These are phyloP conservation scores for Agaricus bisporus DNA, from an alignment of 768 basidiomycete species.

Conservation along the genomic window DNA sequence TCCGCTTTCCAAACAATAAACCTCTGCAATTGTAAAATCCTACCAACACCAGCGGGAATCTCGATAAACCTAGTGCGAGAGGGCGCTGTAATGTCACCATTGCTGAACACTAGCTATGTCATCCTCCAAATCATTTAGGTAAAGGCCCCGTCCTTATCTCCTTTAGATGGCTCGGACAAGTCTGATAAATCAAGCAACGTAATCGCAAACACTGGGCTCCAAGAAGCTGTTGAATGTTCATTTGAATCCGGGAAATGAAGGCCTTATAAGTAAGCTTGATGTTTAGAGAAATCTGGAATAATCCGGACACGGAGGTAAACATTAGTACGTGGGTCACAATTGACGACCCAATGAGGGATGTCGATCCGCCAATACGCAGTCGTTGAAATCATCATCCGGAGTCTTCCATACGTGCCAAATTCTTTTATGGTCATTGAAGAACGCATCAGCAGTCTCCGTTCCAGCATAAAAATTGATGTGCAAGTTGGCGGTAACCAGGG, in stretches of 20 bases:
- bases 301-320: neutral
- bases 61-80: neutral
- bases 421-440: conserved; percentile 30
- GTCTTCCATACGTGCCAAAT: conserved; percentile 18
- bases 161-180: neutral
- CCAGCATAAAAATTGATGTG: conserved; percentile 22
- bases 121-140: neutral
- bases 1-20: neutral
- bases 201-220: conserved; percentile 15
- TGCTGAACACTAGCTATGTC: too few species aligned
- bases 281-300: neutral
- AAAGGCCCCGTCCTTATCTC: neutral
- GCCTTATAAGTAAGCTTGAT: conserved; percentile 1
- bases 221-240: conserved; percentile 38
- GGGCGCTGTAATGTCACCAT: too few species aligned
- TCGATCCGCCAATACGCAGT: conserved; percentile 1
- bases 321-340: neutral
- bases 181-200: conserved; percentile 4
- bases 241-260: conserved; percentile 32
- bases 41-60: neutral
- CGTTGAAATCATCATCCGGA: neutral
- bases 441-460: conserved; percentile 25
- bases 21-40: too few species aligned
- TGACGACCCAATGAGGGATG: neutral
- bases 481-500: conserved; percentile 10